Base-by-base conservation (phyloP, 352 stramenopile species). In the Globisporangium sylvaticum region DNA sequence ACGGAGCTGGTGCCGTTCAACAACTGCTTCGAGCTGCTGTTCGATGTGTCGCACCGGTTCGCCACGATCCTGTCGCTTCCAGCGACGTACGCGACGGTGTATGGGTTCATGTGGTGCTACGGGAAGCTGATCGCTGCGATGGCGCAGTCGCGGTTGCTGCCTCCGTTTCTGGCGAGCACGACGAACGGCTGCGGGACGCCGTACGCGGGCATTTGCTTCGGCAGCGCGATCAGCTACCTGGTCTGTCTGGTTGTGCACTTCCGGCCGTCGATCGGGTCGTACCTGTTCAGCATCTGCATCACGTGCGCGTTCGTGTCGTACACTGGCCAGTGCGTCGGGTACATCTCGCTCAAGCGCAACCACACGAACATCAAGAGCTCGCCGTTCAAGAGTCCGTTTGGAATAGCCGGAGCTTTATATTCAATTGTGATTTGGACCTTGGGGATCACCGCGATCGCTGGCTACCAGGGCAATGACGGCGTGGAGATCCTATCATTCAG, bases 101-200 rank as follows among this genome's bases (percentile, higher is more conserved):
- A 79, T 55, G 79, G 76, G 0, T 87, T 87, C 52, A 83, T 88
- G 62, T 85, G 79, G 69, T 82, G 73, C 34, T 87, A 85, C 60
- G 77, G 77, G 1, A 84, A 84, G 52, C 67, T 88, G 4, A 80
- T 88, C 10, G 55, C 71, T 1, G 69, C 78, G 12, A 86, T 88
- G 78, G 80, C 78, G 0, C 73, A 59, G 18, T 88, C 78, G 1
- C 68, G 68, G 10, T 50, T 88, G 12, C 31, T 88, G 20, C 76
- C 80, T 3, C 22, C 57, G 1, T 69, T 74, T 1, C 69, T 88
- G 10, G 39, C 54, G 6, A 70, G 64, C n/a, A 76, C 67, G 2
- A 70, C 71, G 0, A 22, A 20, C 32, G n/a, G n/a, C 0, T 63
- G 58, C 24, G 70, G 70, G 22, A 71, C 66, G 3, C 67, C 72